Base-by-base conservation (phyloP, 176 grass and related monocot species). In the Hyparrhenia diplandra region DNA sequence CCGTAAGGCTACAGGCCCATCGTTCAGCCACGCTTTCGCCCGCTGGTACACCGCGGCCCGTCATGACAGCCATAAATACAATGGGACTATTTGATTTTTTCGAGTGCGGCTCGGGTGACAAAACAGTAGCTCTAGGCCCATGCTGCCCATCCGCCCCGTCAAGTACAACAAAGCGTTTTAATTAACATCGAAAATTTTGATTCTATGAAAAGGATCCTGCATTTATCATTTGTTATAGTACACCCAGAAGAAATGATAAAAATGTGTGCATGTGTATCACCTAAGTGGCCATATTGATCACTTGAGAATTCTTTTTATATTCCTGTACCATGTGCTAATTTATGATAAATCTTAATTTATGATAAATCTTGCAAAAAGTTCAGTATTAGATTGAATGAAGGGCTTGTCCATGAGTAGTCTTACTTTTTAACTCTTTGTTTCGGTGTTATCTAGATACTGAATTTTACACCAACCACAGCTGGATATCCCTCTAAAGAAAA, bases 391-490 rank as follows among this genome's bases (percentile, higher is more conserved):
- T 75, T 85, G 37, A 60, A 64, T 47, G 13, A 70, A 64, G 52
- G 5, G n/a, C 76, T 75, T 77, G 8, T 68, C 40, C 32, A 20
- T 66, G 34, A 45, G 47, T n/a, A n/a, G 20, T 37, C 68, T 35
- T 43, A 23, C n/a, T 13, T 32, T 67, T 72, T 79, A n/a, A 75
- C 65, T 87, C 18, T 46, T 78, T 62, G 16, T 74, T 77, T 45
- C 32, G n/a, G 59, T 64, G n/a, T 46, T 74, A 75, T 80, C 79
- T 59, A 99, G 96, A 99, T 81, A 88, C 85, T 59, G 93, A 78
- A 88, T 99, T 85, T 93, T 99, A 80, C 95, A 68, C 96, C 96
- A 67, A 95, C 96, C 70, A 89, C 91, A 59, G 87, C 84, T 76
- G 93, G 88, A 77, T 87, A 93, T 88, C 93, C n/a, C 90, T 74